A percentile compares a stretch with the other conserved stretches of the same genome.
Conservation (phyloP, 768 basidiomycete species). For the Amanita inopinata region DNA sequence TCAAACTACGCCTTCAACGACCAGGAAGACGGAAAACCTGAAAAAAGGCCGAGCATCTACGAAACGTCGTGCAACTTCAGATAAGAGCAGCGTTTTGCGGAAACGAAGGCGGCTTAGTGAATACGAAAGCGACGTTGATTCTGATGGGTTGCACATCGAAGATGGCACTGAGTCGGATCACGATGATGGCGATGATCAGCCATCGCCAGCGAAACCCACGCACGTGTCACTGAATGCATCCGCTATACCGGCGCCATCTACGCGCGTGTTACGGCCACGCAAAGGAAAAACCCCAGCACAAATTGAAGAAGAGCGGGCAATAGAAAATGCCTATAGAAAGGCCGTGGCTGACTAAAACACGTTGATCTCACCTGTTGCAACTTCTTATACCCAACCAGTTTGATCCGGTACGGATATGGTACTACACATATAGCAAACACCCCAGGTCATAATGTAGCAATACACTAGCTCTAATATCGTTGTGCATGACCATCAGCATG, state of each 20-base stretch:
- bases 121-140: slow-evolving; percentile 5
- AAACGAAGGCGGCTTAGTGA: slow-evolving; percentile 14
- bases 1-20: not conserved
- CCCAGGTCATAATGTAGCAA: slow-evolving; percentile 5
- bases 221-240: slow-evolving; percentile 12
- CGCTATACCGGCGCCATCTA: slow-evolving; percentile 13
- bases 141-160: slow-evolving; percentile 16
- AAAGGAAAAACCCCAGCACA: slow-evolving; percentile 40
- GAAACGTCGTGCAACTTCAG: not conserved
- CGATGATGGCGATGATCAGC: slow-evolving; percentile 13
- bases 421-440: too few relatives aligned
- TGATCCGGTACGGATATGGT: too few relatives aligned
- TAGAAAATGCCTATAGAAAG: slow-evolving; percentile 38
- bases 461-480: not conserved
- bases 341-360: slow-evolving; percentile 25
- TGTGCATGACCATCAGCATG: too few relatives aligned
- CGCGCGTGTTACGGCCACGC: slow-evolving; percentile 41
- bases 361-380: not conserved
- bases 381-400: not conserved
- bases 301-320: slow-evolving; percentile 36
- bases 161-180: slow-evolving; percentile 11
- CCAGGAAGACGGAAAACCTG: not conserved
- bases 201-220: slow-evolving; percentile 25
- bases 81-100: not conserved
- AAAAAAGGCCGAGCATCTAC: slow-evolving; percentile 1